Evolutionary conservation across 345 rosid genomes (phyloP).

Genomic region (Tarenaya hassleriana): DNA sequence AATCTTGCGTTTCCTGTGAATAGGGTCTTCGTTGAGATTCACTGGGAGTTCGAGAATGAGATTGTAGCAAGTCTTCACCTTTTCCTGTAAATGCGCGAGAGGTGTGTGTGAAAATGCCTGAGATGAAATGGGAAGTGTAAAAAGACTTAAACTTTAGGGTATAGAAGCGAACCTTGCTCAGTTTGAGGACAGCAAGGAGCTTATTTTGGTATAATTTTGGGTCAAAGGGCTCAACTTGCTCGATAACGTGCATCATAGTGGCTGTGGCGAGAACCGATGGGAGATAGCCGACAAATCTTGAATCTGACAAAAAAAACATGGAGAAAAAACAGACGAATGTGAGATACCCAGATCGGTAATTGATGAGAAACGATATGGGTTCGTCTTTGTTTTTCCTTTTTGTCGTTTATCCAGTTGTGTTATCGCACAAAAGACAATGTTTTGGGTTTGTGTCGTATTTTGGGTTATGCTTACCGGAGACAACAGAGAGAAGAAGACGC

Average conservation of each 20-base stretch:
- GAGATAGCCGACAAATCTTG: constrained; percentile 52
- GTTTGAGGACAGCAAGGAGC: constrained; percentile 49
- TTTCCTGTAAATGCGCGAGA: constrained; percentile 44
- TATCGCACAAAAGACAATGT: neutral
- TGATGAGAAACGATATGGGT: constrained; percentile 4
- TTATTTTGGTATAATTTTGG: constrained; percentile 45
- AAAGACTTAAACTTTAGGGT: neutral
- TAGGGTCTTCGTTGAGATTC: constrained; percentile 3
- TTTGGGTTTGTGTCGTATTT: neutral
- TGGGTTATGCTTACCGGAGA: constrained; percentile 53
- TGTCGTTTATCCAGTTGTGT: constrained; percentile 23
- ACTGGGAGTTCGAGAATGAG: constrained; percentile 38
- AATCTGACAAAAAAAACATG: constrained; percentile 39
- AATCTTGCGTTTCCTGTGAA: constrained; percentile 49
- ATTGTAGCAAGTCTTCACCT: constrained; percentile 43
- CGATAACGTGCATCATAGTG: constrained; percentile 66
- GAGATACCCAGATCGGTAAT: constrained; percentile 11
- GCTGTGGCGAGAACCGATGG: constrained; percentile 88
- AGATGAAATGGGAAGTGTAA: constrained; percentile 6
- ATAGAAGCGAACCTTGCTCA: constrained; percentile 44
- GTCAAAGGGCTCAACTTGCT: constrained; percentile 46
- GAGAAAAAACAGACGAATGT: constrained; percentile 19
- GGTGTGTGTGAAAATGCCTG: constrained; percentile 11
- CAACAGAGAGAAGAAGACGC: constrained; percentile 46
- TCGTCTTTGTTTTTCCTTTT: neutral